Conservation (phyloP, 345 rosid species). For the Moricandia arvensis region DNA sequence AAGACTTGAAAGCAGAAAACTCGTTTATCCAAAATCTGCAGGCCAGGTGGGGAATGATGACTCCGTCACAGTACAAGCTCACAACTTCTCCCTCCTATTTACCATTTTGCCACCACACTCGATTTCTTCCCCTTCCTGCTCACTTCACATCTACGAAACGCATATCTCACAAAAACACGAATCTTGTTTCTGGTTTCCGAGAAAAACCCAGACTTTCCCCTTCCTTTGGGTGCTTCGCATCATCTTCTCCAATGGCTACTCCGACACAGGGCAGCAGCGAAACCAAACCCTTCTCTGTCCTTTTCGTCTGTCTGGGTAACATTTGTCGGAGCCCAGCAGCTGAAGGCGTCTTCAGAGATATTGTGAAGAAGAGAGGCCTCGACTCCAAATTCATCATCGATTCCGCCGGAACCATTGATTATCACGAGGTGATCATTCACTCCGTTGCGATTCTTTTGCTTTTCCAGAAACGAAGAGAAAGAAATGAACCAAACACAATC, state of each 20-base stretch:
- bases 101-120: constrained; percentile 52
- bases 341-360: constrained; percentile 82
- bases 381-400: constrained; percentile 73
- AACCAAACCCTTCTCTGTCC: constrained; percentile 70
- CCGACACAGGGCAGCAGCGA: constrained; percentile 39
- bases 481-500: neutral
- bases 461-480: neutral
- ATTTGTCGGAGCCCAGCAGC: constrained; percentile 98
- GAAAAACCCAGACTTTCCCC: constrained; percentile 26
- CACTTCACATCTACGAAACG: constrained; percentile 20
- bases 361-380: constrained; percentile 70
- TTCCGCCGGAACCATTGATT: constrained; percentile 89
- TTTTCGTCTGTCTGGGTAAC: constrained; percentile 89
- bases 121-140: neutral
- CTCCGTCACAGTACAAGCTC: constrained; percentile 20
- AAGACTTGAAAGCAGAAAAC: neutral
- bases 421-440: constrained; percentile 63
- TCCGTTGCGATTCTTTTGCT: neutral
- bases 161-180: constrained; percentile 1
- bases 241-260: constrained; percentile 59
- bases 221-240: constrained; percentile 23
- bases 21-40: neutral
- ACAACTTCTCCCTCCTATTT: constrained; percentile 38
- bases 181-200: neutral
- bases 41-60: constrained; percentile 15